phyloP scores from a whole-genome alignment of 352 stramenopile genomes.

The Phytopythium boreale region DNA sequence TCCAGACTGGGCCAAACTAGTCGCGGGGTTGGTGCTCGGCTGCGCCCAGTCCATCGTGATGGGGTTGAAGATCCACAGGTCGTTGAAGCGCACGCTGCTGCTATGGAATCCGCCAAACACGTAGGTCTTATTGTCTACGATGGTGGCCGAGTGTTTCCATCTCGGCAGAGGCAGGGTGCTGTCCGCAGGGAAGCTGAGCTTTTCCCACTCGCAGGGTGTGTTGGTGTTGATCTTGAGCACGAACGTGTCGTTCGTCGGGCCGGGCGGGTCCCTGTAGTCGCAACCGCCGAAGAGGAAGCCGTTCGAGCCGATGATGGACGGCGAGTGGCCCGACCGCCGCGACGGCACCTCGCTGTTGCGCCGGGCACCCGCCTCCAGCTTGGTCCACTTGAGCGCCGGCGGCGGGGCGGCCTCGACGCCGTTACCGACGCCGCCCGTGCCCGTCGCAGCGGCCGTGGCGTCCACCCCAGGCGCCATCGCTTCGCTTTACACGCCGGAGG shows the following conservation, averaged over 20 bases:
- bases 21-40: neutral
- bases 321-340: conserved; percentile 91
- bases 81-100: conserved; percentile 88
- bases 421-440: neutral
- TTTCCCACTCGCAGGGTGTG: conserved; percentile 70
- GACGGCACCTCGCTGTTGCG: conserved; percentile 85
- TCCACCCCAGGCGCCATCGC: neutral
- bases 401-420: neutral
- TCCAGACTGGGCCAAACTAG: conserved; percentile 12
- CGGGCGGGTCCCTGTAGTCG: conserved; percentile 83
- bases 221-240: conserved; percentile 87
- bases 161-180: conserved; percentile 39
- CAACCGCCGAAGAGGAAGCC: conserved; percentile 94
- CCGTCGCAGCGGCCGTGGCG: neutral
- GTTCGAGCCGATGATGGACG: conserved; percentile 88
- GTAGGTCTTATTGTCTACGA: conserved; percentile 88
- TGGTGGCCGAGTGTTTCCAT: conserved; percentile 91
- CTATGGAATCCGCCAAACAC: conserved; percentile 95
- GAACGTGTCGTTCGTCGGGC: conserved; percentile 92
- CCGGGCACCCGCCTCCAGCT: conserved; percentile 38
- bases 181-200: conserved; percentile 35
- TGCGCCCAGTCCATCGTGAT: conserved; percentile 92
- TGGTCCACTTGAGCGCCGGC: conserved; percentile 50
- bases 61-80: conserved; percentile 96
- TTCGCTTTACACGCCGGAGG: neutral